Percentiles rank a stretch among this genome's conserved stretches.
These are phyloP conservation scores for Capsicum baccatum DNA, from an alignment of 257 asterid genomes.

Conservation along the genomic window DNA sequence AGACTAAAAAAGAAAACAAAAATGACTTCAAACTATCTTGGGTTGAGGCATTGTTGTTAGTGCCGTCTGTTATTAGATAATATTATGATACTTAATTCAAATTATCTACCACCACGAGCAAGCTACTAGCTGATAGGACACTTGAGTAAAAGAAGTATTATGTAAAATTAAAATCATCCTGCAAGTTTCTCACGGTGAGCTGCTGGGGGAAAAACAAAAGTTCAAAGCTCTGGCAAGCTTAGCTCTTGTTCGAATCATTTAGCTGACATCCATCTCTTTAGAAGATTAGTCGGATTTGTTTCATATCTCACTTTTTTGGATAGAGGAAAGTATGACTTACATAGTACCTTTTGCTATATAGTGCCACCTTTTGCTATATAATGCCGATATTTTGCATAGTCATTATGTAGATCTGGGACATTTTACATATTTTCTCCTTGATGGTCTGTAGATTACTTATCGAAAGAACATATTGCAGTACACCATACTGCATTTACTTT, in stretches of 20 bases:
- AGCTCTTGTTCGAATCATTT: not conserved
- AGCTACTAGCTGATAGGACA: slow-evolving; percentile 17
- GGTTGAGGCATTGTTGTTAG: not conserved
- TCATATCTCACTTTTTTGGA: not conserved
- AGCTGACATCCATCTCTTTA: not conserved
- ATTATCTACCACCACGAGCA: not conserved
- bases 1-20: not conserved
- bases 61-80: not conserved
- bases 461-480: not conserved
- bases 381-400: not conserved
- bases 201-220: not conserved
- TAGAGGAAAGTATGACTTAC: not conserved
- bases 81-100: not conserved
- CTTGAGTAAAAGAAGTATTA: not conserved
- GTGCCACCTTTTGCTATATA: not conserved
- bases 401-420: not conserved
- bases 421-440: not conserved
- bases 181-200: slow-evolving; percentile 3
- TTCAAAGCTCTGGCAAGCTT: not conserved
- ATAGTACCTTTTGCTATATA: slow-evolving; percentile 1
- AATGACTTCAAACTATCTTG: not conserved
- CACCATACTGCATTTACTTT: not conserved
- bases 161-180: not conserved
- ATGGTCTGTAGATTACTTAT: not conserved
- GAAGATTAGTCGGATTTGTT: not conserved